Base-by-base conservation (phyloP, 169 alveolate genomes). In the Besnoitia besnoiti region DNA sequence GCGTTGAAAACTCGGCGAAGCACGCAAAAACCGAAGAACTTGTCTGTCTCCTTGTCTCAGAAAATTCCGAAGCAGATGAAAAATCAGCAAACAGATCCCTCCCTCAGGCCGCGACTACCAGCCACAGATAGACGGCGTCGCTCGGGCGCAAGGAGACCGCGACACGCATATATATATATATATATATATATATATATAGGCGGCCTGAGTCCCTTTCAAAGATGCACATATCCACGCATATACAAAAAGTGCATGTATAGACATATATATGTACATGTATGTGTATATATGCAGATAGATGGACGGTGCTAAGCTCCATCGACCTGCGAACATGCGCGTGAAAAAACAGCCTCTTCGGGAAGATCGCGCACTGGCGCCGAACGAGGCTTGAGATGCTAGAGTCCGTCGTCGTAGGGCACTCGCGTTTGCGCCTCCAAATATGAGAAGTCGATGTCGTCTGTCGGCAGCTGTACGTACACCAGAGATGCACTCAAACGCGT, bases 361-460 rank as follows among this genome's bases (percentile, higher is more conserved):
- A 50, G 10, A 50, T 50, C 10, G 30, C 19, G 62, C 62, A 14
- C 62, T 50, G 19, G 62, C 19, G 62, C 19, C 30, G 30, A 19
- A 50, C 10, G 62, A n/a, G n/a, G n/a, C n/a, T n/a, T 0, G 2
- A 4, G 59, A 0, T 7, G n/a, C 40, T 55, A 77, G 27, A 77
- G 87, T 37, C 87, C 87, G 55, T 77, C 87, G 55, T 77, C 87
- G 59, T 77, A 37, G 30, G 59, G 49, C 8, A 0, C 47, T 73
- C 87, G 87, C 49, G 87, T 35, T 37, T 42, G 50, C 40, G 50
- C 87, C 59, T 77, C 89, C 67, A 90, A 77, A 50, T 84, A 84
- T 16, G 93, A 90, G 77, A 90, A 90, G 82, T 90, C 93, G 24
- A 90, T 80, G 44, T 80, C 93, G 47, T 90, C 93, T 0, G 51